These are phyloP conservation scores for Monilinia polystroma DNA, from an alignment of 2,329 filamentous ascomycete species.

Conservation along the genomic window DNA sequence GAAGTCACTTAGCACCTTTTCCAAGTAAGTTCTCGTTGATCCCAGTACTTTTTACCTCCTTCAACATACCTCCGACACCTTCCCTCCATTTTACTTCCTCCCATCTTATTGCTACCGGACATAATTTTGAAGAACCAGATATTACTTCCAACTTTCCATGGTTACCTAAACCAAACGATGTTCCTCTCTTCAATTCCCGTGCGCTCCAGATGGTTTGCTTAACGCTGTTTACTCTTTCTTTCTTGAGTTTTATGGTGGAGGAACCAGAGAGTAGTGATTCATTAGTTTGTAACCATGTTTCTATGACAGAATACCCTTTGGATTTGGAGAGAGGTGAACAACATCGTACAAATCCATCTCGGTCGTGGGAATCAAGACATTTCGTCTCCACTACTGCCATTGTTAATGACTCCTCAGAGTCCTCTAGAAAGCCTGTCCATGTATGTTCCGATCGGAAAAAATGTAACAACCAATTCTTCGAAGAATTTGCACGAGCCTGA, in stretches of 20 bases:
- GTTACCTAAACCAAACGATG: neutral
- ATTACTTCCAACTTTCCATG: constrained; percentile 12
- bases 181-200: neutral
- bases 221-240: constrained; percentile 3
- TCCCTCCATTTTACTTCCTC: constrained; percentile 1
- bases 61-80: neutral
- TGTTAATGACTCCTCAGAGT: constrained; percentile 25
- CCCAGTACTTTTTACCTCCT: constrained; percentile 24
- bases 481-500: neutral
- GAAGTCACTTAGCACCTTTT: constrained; percentile 19
- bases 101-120: constrained; percentile 11
- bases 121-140: neutral
- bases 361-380: constrained; percentile 26
- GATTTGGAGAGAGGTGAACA: neutral
- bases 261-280: constrained; percentile 10
- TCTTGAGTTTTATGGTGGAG: neutral
- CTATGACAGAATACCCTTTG: constrained; percentile 1
- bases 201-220: constrained; percentile 10
- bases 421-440: constrained; percentile 26
- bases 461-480: constrained; percentile 16
- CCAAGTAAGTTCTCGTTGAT: constrained; percentile 21
- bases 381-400: constrained; percentile 24
- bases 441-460: constrained; percentile 15
- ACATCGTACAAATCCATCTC: constrained; percentile 18
- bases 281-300: constrained; percentile 15